Base-by-base conservation (phyloP, 2,329 filamentous ascomycete species). In the Dactylellina drechsleri region DNA sequence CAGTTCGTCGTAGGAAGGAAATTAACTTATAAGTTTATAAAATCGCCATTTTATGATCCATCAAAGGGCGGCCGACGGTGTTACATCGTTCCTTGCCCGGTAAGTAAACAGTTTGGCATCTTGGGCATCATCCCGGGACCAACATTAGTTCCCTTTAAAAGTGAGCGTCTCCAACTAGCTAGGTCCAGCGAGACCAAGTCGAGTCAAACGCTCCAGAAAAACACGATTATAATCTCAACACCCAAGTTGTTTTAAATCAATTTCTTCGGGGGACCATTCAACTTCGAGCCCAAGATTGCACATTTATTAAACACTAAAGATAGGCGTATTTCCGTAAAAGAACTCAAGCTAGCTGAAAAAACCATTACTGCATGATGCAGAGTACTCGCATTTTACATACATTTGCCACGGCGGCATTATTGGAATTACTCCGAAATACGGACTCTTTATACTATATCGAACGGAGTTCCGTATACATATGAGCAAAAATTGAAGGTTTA, bases 361-460 rank as follows among this genome's bases (percentile, higher is more conserved):
- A 20, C 16, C 20, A 20, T 47, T 12, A 47, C 5, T 47, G 43
- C 43, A 26, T 52, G n/a, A 52, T 36, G 5, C 6, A 36, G 10
- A 36, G 18, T 2, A 23, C 16, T 23, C 18, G 20, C 49, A 52
- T 52, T 26, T 26, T 13, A 10, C 31, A 8, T 36, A 36, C 20
- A 20, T 57, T 49, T 61, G 66, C 66, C 66, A 62, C 53, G 66
- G 50, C 50, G 49, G 57, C 49, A 54, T 52, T 31, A 57, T 18
- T 28, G 8, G 45, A 70, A 60, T 70, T 70, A 57, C 58, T 70
- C 66, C 66, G 66, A 62, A 70, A 62, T 53, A 36, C 57, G 52
- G 53, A 43, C 50, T 10, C 45, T 28, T 28, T 28, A 10, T 50
- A 20, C 57, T 60, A 58, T 4, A 58, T 28, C 13, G n/a, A 43